Evolutionary conservation across 1,139 yeast species (phyloP).

Genomic region (Debaryomyces fabryi): DNA sequence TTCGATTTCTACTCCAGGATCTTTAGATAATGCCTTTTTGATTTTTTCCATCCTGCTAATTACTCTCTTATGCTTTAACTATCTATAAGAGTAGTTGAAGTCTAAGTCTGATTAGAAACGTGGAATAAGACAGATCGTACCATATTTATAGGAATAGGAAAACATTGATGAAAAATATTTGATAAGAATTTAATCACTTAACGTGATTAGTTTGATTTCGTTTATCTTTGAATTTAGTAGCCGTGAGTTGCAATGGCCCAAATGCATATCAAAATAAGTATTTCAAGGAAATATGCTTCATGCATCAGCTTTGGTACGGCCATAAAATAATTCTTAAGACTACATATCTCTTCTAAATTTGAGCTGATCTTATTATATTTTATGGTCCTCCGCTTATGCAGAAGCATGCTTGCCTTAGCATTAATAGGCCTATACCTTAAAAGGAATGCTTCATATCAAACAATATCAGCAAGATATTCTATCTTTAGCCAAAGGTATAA

Average conservation of each 20-base stretch:
- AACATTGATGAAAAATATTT: slow-evolving; percentile 49
- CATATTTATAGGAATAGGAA: slow-evolving; percentile 80
- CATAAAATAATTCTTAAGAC: neutral
- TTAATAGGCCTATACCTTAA: neutral
- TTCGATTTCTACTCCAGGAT: neutral
- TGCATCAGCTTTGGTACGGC: neutral
- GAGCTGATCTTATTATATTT: neutral
- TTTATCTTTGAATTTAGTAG: slow-evolving; percentile 1
- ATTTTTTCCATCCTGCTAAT: neutral
- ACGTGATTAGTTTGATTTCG: neutral
- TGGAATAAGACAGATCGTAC: slow-evolving; percentile 87
- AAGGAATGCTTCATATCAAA: neutral
- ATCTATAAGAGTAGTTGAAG: slow-evolving; percentile 58
- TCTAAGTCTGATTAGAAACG: slow-evolving; percentile 87
- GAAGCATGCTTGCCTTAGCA: neutral
- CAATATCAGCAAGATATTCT: neutral
- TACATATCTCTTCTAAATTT: neutral
- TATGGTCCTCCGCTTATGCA: neutral
- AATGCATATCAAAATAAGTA: neutral
- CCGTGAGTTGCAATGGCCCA: slow-evolving; percentile 2
- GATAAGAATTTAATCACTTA: neutral
- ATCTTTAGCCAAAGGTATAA: neutral
- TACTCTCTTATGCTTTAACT: neutral
- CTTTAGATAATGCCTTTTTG: neutral
- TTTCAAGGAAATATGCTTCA: neutral